A percentile compares a stretch with the other conserved stretches of the same genome.
phyloP scores from a whole-genome alignment of 1,139 yeast genomes.

The Suhomyces atakaporum region DNA sequence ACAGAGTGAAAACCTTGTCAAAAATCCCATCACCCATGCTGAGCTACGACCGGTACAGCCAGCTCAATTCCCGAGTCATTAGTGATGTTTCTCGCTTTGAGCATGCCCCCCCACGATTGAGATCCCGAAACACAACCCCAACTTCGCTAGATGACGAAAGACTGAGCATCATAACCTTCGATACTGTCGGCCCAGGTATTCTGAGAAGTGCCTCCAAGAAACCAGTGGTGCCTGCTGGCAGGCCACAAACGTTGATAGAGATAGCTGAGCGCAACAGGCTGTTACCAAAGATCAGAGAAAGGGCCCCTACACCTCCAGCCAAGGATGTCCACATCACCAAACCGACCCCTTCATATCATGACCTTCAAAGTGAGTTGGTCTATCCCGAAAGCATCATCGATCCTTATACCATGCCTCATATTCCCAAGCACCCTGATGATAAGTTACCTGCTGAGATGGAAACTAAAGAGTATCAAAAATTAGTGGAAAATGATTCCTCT shows the following conservation, averaged over 20 bases:
- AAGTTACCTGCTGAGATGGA: slow-evolving; percentile 26
- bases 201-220: slow-evolving; percentile 2
- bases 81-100: slow-evolving; percentile 24
- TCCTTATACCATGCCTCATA: slow-evolving; percentile 5
- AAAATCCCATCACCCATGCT: too few species aligned
- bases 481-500: slow-evolving; percentile 3
- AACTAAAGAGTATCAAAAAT: slow-evolving; percentile 17
- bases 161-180: slow-evolving; percentile 16
- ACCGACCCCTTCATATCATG: slow-evolving; percentile 10
- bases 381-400: slow-evolving; percentile 12
- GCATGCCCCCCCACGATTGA: slow-evolving; percentile 15
- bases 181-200: slow-evolving; percentile 11
- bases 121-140: slow-evolving; percentile 22
- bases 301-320: slow-evolving; percentile 12
- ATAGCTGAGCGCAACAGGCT: slow-evolving; percentile 10
- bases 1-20: too few species aligned
- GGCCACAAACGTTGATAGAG: slow-evolving; percentile 10
- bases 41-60: slow-evolving; percentile 8
- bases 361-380: slow-evolving; percentile 8
- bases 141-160: slow-evolving; percentile 15
- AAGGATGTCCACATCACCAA: slow-evolving; percentile 8
- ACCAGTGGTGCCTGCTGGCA: slow-evolving; percentile 5
- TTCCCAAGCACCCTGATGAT: slow-evolving; percentile 8
- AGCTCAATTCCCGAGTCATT: slow-evolving; percentile 15
- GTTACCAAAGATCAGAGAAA: slow-evolving; percentile 8